Evolutionary conservation across 179 eudicot genomes (phyloP).

Genomic region (Carnegiea gigantea): DNA sequence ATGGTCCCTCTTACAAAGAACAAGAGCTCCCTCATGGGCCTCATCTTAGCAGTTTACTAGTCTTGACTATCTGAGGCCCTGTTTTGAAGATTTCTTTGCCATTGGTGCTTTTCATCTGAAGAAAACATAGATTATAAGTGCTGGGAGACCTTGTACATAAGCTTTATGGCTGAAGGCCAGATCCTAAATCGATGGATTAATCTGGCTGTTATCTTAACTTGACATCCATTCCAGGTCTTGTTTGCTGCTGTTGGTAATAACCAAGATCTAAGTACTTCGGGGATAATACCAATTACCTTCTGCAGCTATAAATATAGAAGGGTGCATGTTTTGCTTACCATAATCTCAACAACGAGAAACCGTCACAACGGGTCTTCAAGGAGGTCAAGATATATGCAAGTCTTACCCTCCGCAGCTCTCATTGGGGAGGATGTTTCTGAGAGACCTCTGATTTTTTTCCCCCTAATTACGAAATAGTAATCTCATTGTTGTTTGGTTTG

Average conservation of each 20-base stretch:
- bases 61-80: too few relatives aligned
- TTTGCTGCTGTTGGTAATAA: background rate
- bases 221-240: conserved; percentile 17
- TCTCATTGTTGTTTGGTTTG: background rate
- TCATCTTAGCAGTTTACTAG: background rate
- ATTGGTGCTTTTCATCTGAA: background rate
- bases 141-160: background rate
- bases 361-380: background rate
- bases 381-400: background rate
- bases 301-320: conserved; percentile 6
- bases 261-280: conserved; percentile 3
- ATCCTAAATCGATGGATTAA: background rate
- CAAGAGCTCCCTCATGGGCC: background rate
- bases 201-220: background rate
- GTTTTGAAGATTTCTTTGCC: background rate
- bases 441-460: too few relatives aligned
- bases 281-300: background rate
- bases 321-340: conserved; percentile 11
- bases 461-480: too few relatives aligned
- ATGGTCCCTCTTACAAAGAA: background rate
- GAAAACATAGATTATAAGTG: background rate
- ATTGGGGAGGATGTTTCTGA: too few relatives aligned
- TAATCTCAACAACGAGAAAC: background rate
- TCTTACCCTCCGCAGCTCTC: background rate
- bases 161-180: background rate